These are phyloP conservation scores for Exophiala spinifera DNA, from an alignment of 2,329 filamentous ascomycete genomes.

Conservation along the genomic window DNA sequence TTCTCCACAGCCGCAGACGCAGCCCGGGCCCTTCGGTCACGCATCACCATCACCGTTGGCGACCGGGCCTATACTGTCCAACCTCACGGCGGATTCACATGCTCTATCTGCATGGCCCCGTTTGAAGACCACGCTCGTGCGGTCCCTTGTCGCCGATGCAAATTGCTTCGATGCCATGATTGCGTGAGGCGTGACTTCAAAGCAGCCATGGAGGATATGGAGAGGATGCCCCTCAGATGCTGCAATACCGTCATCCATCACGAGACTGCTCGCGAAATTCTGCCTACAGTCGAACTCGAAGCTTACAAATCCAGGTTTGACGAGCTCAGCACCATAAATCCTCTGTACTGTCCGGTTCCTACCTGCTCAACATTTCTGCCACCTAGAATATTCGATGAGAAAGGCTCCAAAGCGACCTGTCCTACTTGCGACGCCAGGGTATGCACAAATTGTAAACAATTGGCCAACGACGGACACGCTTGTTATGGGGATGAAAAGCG, in stretches of 20 bases:
- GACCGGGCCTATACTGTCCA: conserved; percentile 1
- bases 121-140: conserved; percentile 10
- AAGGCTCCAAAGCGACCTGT: conserved; percentile 37
- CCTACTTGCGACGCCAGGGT: conserved; percentile 44
- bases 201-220: conserved; percentile 15
- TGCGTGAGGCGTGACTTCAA: conserved; percentile 20
- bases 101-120: conserved; percentile 14
- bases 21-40: conserved; percentile 2
- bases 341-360: conserved; percentile 49
- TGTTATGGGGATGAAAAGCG: conserved; percentile 35
- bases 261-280: conserved; percentile 36
- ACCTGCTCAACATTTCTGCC: conserved; percentile 51
- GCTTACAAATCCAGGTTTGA: conserved; percentile 46
- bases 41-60: conserved; percentile 2
- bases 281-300: conserved; percentile 37
- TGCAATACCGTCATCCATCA: conserved; percentile 47
- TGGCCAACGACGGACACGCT: conserved; percentile 36
- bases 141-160: conserved; percentile 21
- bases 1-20: conserved; percentile 21
- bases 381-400: conserved; percentile 31
- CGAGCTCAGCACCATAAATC: conserved; percentile 46
- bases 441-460: conserved; percentile 45
- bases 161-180: conserved; percentile 14
- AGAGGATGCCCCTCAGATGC: conserved; percentile 24
- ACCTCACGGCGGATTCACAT: conserved; percentile 1